Conservation (phyloP, 192 early-diverging fungal species). For the Backusella liffmaniae region DNA sequence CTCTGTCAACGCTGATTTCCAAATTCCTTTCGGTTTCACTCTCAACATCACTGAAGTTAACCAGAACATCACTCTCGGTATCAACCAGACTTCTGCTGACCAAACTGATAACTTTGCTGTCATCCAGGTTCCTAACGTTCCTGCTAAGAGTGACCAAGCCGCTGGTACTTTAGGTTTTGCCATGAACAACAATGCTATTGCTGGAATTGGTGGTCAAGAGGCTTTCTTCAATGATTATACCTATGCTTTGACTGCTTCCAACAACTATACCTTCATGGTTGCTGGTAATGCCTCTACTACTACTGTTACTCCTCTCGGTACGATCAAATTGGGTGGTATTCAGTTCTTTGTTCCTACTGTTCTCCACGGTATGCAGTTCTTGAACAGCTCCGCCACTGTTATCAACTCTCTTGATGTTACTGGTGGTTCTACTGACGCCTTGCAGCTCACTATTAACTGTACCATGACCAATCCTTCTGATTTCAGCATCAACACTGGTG, state of each 20-base stretch:
- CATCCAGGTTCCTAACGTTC: slow-evolving; percentile 22
- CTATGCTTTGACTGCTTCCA: slow-evolving; percentile 44
- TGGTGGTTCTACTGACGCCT: slow-evolving; percentile 43
- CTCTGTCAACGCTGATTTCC: slow-evolving; percentile 45
- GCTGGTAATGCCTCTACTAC: slow-evolving; percentile 48
- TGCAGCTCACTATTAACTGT: slow-evolving; percentile 42
- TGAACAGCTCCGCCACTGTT: slow-evolving; percentile 48
- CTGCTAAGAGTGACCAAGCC: slow-evolving; percentile 40
- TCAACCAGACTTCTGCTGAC: slow-evolving; percentile 21
- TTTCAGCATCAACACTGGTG: slow-evolving; percentile 48
- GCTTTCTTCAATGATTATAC: slow-evolving; percentile 53
- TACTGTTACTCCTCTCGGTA: slow-evolving; percentile 54
- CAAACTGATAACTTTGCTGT: slow-evolving; percentile 29
- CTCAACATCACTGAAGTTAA: slow-evolving; percentile 55
- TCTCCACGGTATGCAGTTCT: slow-evolving; percentile 55
- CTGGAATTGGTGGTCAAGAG: slow-evolving; percentile 42
- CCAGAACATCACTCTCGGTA: slow-evolving; percentile 49
- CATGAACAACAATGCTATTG: slow-evolving; percentile 43
- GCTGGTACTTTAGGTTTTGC: slow-evolving; percentile 50
- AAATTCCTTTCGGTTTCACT: slow-evolving; percentile 64
- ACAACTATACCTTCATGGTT: slow-evolving; percentile 42
- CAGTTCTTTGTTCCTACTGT: slow-evolving; percentile 49
- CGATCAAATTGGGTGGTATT: slow-evolving; percentile 50
- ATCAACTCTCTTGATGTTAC: slow-evolving; percentile 56
- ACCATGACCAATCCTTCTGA: slow-evolving; percentile 45